phyloP scores from a whole-genome alignment of 2,329 filamentous ascomycete species.

The Epicoccum nigrum region DNA sequence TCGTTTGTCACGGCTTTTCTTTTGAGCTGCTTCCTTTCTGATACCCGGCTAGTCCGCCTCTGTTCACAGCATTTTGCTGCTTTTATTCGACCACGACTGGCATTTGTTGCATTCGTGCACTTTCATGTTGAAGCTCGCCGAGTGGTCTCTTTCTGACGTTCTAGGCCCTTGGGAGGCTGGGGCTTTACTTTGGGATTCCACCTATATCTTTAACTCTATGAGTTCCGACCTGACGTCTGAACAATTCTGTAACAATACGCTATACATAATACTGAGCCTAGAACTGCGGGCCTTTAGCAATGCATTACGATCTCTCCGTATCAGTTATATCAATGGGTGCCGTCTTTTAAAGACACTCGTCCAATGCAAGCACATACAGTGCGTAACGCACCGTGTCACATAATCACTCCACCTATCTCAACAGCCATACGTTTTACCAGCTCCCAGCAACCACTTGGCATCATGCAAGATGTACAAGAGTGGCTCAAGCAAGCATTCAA shows the following conservation, averaged over 20 bases:
- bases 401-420: too few species aligned
- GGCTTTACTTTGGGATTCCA: constrained; percentile 4
- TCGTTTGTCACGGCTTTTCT: constrained; percentile 22
- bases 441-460: too few species aligned
- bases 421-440: too few species aligned
- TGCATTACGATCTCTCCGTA: background rate
- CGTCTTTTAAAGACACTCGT: too few species aligned
- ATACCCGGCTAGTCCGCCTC: constrained; percentile 35
- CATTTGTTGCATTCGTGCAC: constrained; percentile 8
- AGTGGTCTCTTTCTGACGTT: constrained; percentile 1
- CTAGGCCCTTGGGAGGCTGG: constrained; percentile 10
- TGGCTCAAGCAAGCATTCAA: too few species aligned
- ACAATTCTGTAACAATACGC: constrained; percentile 22
- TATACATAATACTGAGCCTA: constrained; percentile 16
- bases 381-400: too few species aligned
- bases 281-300: background rate
- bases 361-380: too few species aligned
- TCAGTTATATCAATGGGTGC: too few species aligned
- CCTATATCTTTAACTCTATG: constrained; percentile 22
- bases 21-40: constrained; percentile 22
- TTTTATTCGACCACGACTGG: constrained; percentile 13
- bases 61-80: constrained; percentile 8
- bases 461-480: too few species aligned
- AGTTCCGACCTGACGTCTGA: constrained; percentile 29
- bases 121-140: background rate